Conservation (phyloP, 2,329 filamentous ascomycete species). For the Fusarium praegraminearum region DNA sequence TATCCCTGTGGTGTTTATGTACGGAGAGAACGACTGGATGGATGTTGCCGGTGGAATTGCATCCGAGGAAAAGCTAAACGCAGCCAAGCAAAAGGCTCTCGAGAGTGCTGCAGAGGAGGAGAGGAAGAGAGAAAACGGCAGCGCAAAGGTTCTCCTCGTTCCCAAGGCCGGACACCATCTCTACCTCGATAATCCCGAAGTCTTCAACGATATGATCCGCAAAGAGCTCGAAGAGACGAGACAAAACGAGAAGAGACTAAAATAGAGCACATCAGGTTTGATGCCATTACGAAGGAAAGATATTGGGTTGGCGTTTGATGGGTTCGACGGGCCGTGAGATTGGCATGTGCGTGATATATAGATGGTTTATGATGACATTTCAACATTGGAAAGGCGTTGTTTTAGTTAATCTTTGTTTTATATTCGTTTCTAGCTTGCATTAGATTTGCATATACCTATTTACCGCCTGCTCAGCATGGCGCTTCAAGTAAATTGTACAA, state of each 20-base stretch:
- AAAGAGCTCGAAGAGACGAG: constrained; percentile 67
- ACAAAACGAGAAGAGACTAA: constrained; percentile 47
- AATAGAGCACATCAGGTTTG: constrained; percentile 11
- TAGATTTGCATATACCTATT: constrained; percentile 42
- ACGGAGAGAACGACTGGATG: constrained; percentile 99
- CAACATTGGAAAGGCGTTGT: constrained; percentile 37
- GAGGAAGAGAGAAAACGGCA: constrained; percentile 78
- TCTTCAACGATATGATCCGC: constrained; percentile 66
- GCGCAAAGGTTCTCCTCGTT: constrained; percentile 85
- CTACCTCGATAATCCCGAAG: constrained; percentile 69
- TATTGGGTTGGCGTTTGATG: constrained; percentile 38
- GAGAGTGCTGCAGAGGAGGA: constrained; percentile 74
- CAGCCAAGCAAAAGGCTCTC: constrained; percentile 71
- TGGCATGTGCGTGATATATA: constrained; percentile 24
- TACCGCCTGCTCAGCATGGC: constrained; percentile 17
- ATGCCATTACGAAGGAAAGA: constrained; percentile 6
- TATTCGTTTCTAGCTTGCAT: not conserved
- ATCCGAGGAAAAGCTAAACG: constrained; percentile 81
- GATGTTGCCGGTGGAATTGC: constrained; percentile 88
- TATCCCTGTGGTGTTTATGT: constrained; percentile 90
- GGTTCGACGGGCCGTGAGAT: constrained; percentile 15
- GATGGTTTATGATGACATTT: constrained; percentile 29
- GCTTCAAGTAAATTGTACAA: constrained; percentile 30
- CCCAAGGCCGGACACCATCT: constrained; percentile 69
- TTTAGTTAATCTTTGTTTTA: not conserved